Evolutionary conservation across 805 yeast genomes (phyloP), one percentile per base, ranked within the genome.

Genomic region (Kluyveromyces wickerhamii): DNA sequence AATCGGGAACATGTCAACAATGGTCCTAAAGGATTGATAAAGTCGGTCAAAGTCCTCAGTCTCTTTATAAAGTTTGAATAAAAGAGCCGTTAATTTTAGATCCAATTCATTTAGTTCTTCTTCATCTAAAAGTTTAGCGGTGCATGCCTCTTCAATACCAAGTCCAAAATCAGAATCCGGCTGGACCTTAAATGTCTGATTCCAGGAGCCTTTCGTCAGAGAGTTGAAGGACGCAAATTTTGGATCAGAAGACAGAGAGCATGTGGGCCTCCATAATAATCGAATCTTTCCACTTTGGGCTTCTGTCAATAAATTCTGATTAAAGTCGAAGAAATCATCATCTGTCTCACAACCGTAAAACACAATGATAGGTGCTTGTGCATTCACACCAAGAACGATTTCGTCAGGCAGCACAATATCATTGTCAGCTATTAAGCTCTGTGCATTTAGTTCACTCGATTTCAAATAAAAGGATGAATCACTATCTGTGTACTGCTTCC

Each of bases 391-490:
- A 31, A 84, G 65, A 0, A 80, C 61, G 37, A 86, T 65, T 48
- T 89, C 96, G 40, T 72, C 69, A 0, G 74, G 64, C 3, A 60
- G 29, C 11, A 60, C 19, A 3, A 48, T 33, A 4, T 39, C 32
- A 4, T 39, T 39, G 29, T 51, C 56, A 2, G 43, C 30, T 7
- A 45, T 20, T 15, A 17, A 17, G 6, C 45, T 38, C 34, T 54
- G 60, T 8, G 34, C 37, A 16, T 41, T 35, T 5, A 52, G 46
- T n/a, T 62, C 59, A 17, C 63, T 63, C 0, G 85, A 72, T 52
- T 80, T 79, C 37, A 92, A 64, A 3, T 96, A 94, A 54, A 74
- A 92, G 1, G 86, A 69, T 38, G 81, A 94, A 36, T 74, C 83
- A 3, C 78, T 62, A 7, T 79, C 72, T 47, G 87, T 77, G 49